phyloP scores from a whole-genome alignment of 1,284 basidiomycete species.

The Ceratobasidium sp. region DNA sequence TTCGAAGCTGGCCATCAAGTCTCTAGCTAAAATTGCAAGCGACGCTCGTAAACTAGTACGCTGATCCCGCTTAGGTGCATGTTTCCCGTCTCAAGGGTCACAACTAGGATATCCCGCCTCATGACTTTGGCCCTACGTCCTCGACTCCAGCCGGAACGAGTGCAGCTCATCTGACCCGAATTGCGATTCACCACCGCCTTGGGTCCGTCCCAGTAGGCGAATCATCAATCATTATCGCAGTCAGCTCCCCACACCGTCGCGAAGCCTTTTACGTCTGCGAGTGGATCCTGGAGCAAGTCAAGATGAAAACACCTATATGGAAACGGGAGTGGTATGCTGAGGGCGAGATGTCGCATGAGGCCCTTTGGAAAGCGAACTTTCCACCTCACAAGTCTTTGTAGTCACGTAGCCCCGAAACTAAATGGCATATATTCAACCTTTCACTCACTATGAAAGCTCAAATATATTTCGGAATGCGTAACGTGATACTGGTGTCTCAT shows the following conservation, averaged over 20 bases:
- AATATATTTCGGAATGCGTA: background rate
- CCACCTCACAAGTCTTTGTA: conserved; percentile 22
- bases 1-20: conserved; percentile 80
- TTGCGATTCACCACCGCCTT: conserved; percentile 77
- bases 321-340: conserved; percentile 78
- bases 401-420: background rate
- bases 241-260: conserved; percentile 83
- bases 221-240: conserved; percentile 83
- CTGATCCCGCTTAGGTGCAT: no score
- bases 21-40: conserved; percentile 64
- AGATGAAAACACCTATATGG: conserved; percentile 85
- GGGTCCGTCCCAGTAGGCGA: conserved; percentile 79
- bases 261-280: conserved; percentile 84
- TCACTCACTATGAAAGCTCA: background rate
- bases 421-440: no score
- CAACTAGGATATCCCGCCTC: conserved; percentile 20
- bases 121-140: conserved; percentile 39
- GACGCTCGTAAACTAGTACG: conserved; percentile 54
- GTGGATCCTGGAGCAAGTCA: conserved; percentile 81
- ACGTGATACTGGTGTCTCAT: background rate
- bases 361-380: conserved; percentile 40
- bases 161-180: conserved; percentile 49
- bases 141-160: conserved; percentile 39
- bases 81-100: background rate
- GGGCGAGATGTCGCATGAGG: conserved; percentile 20